Evolutionary conservation across 2,329 filamentous ascomycete species (phyloP), one percentile per base, ranked within the genome.

Genomic region (Tolypocladium nubicola): DNA sequence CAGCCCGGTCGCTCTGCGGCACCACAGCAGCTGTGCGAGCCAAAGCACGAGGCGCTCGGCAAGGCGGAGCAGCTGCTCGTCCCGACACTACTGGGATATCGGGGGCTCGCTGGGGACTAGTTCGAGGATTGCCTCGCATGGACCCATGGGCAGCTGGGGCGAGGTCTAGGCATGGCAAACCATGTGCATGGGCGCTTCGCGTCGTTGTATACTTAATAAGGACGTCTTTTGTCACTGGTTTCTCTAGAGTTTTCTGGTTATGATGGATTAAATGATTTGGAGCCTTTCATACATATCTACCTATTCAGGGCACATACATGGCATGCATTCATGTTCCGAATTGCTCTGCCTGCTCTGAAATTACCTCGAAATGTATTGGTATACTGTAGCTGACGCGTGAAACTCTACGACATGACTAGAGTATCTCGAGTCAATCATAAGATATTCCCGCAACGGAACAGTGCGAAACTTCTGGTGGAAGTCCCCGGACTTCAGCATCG

Each of bases 81-180:
- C 86, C 52, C 77, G 90, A 56, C 90, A 96, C 68, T 97, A 95
- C 71, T 97, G 92, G 92, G 92, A 96, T 70, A 83, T 96, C 62
- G 90, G 90, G 33, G 88, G 85, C 7, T 91, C 85, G 64, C 81
- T 90, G 30, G 89, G 88, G 2, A 92, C 88, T 57, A 87, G 87
- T 4, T 89, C 86, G 62, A 77, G 86, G 60, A 83, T 89, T 69
- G 84, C 82, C 2, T 80, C 82, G 53, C 82, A 81, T 43, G 86
- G 85, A 1, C 82, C 81, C 10, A 83, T 88, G 78, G 89, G 89
- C 19, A 86, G 82, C 63, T 94, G 89, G 89, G 89, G 88, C 11
- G 89, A 93, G 73, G 82, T 88, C 33, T 87, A 64, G 71, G 54
- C 16, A 14, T 37, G 43, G n/a, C 47, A 30, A 13, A 30, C 26